Evolutionary conservation across 2,329 filamentous ascomycete species (phyloP), one percentile per base, ranked within the genome.

Genomic region (Trematosphaeria pertusa): DNA sequence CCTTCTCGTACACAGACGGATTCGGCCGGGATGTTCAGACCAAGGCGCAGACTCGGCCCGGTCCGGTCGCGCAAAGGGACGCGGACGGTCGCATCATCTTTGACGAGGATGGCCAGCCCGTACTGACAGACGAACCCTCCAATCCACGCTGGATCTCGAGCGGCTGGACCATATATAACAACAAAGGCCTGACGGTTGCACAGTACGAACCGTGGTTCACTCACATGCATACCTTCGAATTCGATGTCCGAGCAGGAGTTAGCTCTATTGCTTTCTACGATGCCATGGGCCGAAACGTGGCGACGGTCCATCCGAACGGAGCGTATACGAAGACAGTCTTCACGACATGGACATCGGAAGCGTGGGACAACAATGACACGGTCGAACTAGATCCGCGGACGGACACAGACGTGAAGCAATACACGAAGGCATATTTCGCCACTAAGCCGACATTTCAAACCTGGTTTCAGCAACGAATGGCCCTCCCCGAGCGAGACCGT

Each of bases 81-180:
- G 31, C 19, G 39, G 24, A 28, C 24, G 24, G 24, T 28, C n/a
- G n/a, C n/a, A n/a, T n/a, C n/a, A n/a, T n/a, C n/a, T n/a, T n/a
- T n/a, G n/a, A n/a, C n/a, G n/a, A n/a, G n/a, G n/a, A n/a, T n/a
- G 24, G 24, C 24, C 7, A 12, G 8, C 7, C 24, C 7, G 24
- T 28, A 12, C n/a, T n/a, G n/a, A n/a, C n/a, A n/a, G n/a, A n/a
- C n/a, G n/a, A n/a, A n/a, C n/a, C n/a, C n/a, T n/a, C n/a, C n/a
- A 18, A 5, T 20, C 28, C 33, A 18, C 43, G 43, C 9, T 65
- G 61, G 61, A 34, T 53, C 4, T 32, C 32, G 12, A 55, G 37
- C 33, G 52, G 50, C 6, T 62, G 61, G 58, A 43, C 38, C 1
- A 46, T 63, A 14, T 48, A 36, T 35, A 62, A 65, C 44, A 59